Evolutionary conservation across 768 basidiomycete genomes (phyloP).

Genomic region (Mycena capillaripes): DNA sequence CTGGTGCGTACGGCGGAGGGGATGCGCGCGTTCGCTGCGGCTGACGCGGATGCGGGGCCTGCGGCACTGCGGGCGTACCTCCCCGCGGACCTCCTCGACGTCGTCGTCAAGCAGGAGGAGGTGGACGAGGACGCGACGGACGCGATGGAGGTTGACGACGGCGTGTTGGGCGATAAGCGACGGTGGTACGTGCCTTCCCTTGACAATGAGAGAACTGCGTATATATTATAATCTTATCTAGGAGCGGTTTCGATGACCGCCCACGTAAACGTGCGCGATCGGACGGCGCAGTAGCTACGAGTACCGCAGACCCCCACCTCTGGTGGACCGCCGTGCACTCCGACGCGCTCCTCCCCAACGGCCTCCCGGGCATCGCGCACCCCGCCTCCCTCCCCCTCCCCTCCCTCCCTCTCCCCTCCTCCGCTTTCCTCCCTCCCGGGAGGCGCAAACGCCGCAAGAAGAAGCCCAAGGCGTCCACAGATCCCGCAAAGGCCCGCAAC

Average conservation of each 20-base stretch:
- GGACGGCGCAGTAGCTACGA: constrained; percentile 38
- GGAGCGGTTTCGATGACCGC: constrained; percentile 56
- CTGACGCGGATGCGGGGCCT: constrained; percentile 67
- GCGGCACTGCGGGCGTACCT: constrained; percentile 23
- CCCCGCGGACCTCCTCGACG: constrained; percentile 14
- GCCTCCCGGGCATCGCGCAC: constrained; percentile 68
- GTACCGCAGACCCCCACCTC: constrained; percentile 57
- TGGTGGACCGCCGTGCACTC: constrained; percentile 86
- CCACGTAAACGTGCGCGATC: constrained; percentile 75
- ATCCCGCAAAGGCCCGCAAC: neutral
- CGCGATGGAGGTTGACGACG: constrained; percentile 46
- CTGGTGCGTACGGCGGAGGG: constrained; percentile 78
- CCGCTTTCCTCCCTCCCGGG: constrained; percentile 36
- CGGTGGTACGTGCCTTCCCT: constrained; percentile 48
- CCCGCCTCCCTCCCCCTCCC: constrained; percentile 38
- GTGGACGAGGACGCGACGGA: constrained; percentile 52
- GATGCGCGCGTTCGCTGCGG: constrained; percentile 76
- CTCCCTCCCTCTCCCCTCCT: constrained; percentile 8
- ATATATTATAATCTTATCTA: too few relatives aligned
- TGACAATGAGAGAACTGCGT: too few relatives aligned
- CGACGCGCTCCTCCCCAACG: constrained; percentile 72
- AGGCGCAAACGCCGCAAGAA: constrained; percentile 54
- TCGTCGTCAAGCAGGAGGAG: constrained; percentile 44
- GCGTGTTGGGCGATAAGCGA: constrained; percentile 71
- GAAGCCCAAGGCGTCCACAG: neutral